A percentile compares a stretch with the other conserved stretches of the same genome.
These are phyloP conservation scores for Acacia concinna DNA, from an alignment of 331 rosid species.

Conservation along the genomic window DNA sequence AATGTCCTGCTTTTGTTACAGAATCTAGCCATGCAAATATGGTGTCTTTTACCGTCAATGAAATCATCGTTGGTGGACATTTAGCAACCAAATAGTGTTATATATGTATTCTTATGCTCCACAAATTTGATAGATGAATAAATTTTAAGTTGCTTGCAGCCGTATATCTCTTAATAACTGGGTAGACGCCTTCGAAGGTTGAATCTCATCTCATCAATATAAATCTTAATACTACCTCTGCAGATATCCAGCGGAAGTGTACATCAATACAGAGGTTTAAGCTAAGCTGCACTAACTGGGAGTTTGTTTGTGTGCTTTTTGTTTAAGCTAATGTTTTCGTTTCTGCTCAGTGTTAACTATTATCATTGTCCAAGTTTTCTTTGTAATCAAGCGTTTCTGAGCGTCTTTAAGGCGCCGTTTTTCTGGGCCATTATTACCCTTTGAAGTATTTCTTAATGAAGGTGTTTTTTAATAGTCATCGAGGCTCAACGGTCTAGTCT, in stretches of 20 bases:
- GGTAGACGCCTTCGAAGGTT: constrained; percentile 11
- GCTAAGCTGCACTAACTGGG: constrained; percentile 21
- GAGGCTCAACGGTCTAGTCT: not conserved
- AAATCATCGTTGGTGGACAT: constrained; percentile 11
- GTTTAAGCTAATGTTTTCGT: too few species aligned
- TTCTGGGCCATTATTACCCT: too few species aligned
- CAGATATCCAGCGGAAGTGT: constrained; percentile 16
- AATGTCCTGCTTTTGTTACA: not conserved
- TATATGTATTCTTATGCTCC: not conserved
- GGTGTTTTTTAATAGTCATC: not conserved
- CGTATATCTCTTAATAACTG: constrained; percentile 9
- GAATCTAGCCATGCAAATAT: not conserved
- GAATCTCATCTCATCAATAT: constrained; percentile 25
- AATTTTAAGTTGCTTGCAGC: constrained; percentile 25
- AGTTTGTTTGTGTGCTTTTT: not conserved
- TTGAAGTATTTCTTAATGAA: too few species aligned
- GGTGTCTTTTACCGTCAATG: constrained; percentile 10
- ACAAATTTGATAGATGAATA: not conserved
- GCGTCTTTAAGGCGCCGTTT: too few species aligned
- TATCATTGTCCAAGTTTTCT: constrained; percentile 8
- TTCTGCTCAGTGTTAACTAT: not conserved
- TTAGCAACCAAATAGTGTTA: constrained; percentile 1
- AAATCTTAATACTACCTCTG: constrained; percentile 7
- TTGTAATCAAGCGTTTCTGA: too few species aligned
- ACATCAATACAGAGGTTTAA: not conserved